Conservation (phyloP, 2,329 filamentous ascomycete species). For the Fusarium pseudonygamai region DNA sequence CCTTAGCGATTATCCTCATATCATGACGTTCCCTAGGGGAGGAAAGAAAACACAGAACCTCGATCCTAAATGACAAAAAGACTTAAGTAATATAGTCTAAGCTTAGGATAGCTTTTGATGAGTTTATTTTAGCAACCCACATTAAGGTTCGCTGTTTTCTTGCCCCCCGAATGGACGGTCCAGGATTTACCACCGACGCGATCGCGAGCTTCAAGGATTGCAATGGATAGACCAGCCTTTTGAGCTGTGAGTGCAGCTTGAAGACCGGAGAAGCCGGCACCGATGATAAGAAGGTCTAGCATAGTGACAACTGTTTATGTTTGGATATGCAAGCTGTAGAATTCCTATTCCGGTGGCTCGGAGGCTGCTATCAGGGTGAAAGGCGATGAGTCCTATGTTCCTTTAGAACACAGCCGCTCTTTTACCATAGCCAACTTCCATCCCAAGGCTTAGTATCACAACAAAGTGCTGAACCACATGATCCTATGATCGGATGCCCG, state of each 20-base stretch:
- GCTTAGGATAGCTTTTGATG: too few species aligned
- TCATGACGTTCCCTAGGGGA: too few species aligned
- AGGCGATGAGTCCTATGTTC: rapidly evolving
- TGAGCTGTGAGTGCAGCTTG: slow-evolving; percentile 49
- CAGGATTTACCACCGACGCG: slow-evolving; percentile 63
- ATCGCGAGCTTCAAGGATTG: slow-evolving; percentile 60
- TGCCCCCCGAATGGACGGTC: too few species aligned
- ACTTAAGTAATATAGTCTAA: too few species aligned
- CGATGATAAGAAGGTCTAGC: slow-evolving; percentile 52
- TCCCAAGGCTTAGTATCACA: rapidly evolving
- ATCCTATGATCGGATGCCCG: background rate
- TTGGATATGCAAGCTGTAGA: background rate
- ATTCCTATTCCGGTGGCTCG: rapidly evolving
- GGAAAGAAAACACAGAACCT: too few species aligned
- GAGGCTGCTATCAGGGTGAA: background rate
- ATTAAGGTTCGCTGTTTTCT: too few species aligned
- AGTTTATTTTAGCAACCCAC: too few species aligned
- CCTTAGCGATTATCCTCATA: too few species aligned
- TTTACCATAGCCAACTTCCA: rapidly evolving
- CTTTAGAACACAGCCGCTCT: background rate
- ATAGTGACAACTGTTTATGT: background rate
- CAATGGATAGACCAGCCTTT: slow-evolving; percentile 49
- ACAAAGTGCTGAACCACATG: background rate
- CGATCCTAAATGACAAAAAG: too few species aligned
- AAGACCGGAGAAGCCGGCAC: slow-evolving; percentile 55